phyloP scores from a whole-genome alignment of 345 rosid species.

The Euclidium syriacum region DNA sequence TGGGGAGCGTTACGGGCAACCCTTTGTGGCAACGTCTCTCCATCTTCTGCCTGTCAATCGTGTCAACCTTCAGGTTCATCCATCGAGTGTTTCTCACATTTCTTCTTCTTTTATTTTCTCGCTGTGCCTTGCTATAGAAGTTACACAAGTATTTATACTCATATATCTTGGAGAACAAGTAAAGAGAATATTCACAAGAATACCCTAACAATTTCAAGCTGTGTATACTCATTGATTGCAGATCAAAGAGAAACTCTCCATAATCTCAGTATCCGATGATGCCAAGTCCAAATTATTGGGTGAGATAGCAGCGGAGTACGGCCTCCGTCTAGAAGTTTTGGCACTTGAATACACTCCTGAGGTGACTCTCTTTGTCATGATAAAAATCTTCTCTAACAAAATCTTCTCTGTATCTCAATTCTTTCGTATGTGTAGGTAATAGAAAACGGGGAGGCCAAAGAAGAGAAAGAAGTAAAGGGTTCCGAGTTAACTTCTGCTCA shows the following conservation, averaged over 20 bases:
- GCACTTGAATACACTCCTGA: constrained; percentile 48
- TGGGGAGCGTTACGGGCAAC: constrained; percentile 58
- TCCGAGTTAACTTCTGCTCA: neutral
- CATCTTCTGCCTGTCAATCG: constrained; percentile 56
- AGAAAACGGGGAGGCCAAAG: neutral
- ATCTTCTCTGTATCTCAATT: neutral
- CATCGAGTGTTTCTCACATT: neutral
- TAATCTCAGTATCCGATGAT: constrained; percentile 42
- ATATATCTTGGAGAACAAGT: too few species aligned
- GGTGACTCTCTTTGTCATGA: neutral
- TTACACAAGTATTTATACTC: too few species aligned
- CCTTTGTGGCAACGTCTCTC: constrained; percentile 43
- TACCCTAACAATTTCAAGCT: too few species aligned
- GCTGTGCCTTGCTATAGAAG: too few species aligned
- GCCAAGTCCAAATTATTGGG: constrained; percentile 44
- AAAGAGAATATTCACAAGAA: too few species aligned
- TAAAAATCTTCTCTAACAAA: neutral
- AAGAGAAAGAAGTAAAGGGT: neutral
- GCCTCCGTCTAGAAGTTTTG: constrained; percentile 33
- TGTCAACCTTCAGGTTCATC: constrained; percentile 55
- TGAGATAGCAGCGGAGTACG: constrained; percentile 45
- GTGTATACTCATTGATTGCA: constrained; percentile 16
- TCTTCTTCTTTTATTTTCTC: neutral
- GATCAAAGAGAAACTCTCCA: constrained; percentile 54
- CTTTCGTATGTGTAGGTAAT: neutral